phyloP scores from a whole-genome alignment of 225 moss, liverwort and hornwort genomes.

The Sphagnum tenellum region DNA sequence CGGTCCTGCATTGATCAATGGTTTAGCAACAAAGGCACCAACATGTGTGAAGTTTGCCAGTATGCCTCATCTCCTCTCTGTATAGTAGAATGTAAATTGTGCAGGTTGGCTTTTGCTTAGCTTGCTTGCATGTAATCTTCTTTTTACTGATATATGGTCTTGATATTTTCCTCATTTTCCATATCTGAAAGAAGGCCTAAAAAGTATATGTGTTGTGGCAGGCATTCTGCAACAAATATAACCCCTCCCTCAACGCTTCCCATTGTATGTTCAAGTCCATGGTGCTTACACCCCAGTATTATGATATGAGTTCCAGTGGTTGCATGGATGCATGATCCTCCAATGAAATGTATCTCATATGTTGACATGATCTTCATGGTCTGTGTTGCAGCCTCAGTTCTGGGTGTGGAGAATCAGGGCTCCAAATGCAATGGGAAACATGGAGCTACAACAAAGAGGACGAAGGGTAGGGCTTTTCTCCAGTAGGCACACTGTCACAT shows the following conservation, averaged over 20 bases:
- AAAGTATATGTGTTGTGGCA: conserved; percentile 12
- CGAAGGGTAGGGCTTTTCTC: conserved; percentile 58
- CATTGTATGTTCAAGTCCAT: conserved; percentile 24
- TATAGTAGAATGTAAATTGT: too few relatives aligned
- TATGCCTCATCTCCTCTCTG: conserved; percentile 17
- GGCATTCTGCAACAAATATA: conserved; percentile 74
- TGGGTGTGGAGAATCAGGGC: conserved; percentile 93
- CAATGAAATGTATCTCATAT: not conserved
- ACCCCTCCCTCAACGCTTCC: conserved; percentile 53
- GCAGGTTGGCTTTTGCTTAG: not conserved
- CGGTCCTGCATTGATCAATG: conserved; percentile 77
- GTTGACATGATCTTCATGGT: not conserved
- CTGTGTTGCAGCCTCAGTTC: conserved; percentile 63
- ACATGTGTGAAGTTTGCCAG: conserved; percentile 98
- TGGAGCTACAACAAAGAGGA: conserved; percentile 8
- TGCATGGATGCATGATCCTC: not conserved
- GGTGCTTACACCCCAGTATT: too few relatives aligned
- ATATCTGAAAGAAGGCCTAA: not conserved
- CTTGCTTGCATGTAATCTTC: too few relatives aligned
- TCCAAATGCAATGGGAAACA: conserved; percentile 15
- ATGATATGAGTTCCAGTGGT: too few relatives aligned
- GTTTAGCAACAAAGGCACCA: conserved; percentile 92
- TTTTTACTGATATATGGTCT: too few relatives aligned
- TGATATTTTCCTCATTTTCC: too few relatives aligned
- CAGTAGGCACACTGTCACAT: conserved; percentile 35